These are phyloP conservation scores for Cryptococcus wingfieldii DNA, from an alignment of 1,284 basidiomycete genomes.

Conservation along the genomic window DNA sequence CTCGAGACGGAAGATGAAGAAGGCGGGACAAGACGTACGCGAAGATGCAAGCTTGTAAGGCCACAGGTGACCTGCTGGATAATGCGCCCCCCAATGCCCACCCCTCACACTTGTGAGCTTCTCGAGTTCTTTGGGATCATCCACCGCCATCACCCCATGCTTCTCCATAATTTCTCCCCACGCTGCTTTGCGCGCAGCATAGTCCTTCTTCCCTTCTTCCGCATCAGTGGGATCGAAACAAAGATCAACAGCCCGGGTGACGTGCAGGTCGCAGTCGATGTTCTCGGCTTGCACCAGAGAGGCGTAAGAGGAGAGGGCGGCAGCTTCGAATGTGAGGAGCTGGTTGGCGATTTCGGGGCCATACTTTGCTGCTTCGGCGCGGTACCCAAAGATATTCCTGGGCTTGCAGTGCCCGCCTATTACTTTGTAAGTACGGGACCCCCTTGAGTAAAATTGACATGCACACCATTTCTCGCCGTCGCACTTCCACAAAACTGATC, in stretches of 20 bases:
- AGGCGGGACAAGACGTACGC: slow-evolving; percentile 12
- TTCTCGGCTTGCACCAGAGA: slow-evolving; percentile 22
- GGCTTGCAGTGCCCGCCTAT: slow-evolving; percentile 41
- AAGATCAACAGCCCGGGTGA: slow-evolving; percentile 32
- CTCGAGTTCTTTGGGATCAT: slow-evolving; percentile 17
- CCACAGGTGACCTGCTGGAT: slow-evolving; percentile 32
- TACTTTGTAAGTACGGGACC: neutral
- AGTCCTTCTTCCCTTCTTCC: slow-evolving; percentile 12
- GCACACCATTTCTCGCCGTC: slow-evolving; percentile 36
- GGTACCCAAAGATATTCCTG: slow-evolving; percentile 35
- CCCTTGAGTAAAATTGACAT: neutral
- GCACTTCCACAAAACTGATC: slow-evolving; percentile 39
- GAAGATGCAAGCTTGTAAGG: slow-evolving; percentile 30
- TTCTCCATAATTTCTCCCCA: slow-evolving; percentile 8
- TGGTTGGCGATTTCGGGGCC: slow-evolving; percentile 28
- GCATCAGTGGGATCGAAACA: slow-evolving; percentile 24
- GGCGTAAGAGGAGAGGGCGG: slow-evolving; percentile 20
- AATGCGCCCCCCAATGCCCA: slow-evolving; percentile 20
- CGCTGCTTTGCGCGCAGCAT: slow-evolving; percentile 12
- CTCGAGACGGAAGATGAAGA: neutral
- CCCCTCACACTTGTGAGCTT: slow-evolving; percentile 19
- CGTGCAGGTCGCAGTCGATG: slow-evolving; percentile 36
- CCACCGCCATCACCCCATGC: slow-evolving; percentile 14
- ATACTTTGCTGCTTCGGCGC: slow-evolving; percentile 23
- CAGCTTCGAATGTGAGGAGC: slow-evolving; percentile 21